Evolutionary conservation across 768 basidiomycete genomes (phyloP).

Genomic region (Tephrocybe sp.): DNA sequence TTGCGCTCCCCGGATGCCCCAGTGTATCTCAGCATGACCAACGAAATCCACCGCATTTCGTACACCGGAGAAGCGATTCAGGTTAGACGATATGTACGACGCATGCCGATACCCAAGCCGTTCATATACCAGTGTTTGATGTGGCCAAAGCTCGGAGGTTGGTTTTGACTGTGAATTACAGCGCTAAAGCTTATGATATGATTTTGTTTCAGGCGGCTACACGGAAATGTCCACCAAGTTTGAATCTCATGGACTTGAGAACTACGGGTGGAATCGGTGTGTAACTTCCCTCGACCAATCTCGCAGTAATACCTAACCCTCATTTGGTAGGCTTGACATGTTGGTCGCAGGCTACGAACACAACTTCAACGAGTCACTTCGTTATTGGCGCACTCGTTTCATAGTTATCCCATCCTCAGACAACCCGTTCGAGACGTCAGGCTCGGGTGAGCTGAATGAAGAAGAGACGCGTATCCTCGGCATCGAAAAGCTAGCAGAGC

Average conservation of each 20-base stretch:
- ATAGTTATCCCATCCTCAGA: conserved; percentile 86
- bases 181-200: background rate
- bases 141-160: conserved; percentile 85
- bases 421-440: conserved; percentile 51
- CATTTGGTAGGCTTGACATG: conserved; percentile 68
- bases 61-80: conserved; percentile 91
- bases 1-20: conserved; percentile 60
- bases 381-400: conserved; percentile 94
- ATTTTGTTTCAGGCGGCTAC: conserved; percentile 56
- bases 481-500: conserved; percentile 87
- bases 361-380: conserved; percentile 74
- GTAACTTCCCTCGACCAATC: conserved; percentile 12
- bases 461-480: conserved; percentile 88
- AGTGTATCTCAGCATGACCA: conserved; percentile 90
- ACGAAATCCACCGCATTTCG: conserved; percentile 90
- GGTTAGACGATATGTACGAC: conserved; percentile 80
- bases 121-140: conserved; percentile 86
- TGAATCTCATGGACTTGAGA: conserved; percentile 73
- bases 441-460: conserved; percentile 68
- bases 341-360: conserved; percentile 80
- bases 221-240: conserved; percentile 76
- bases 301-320: background rate
- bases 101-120: conserved; percentile 59
- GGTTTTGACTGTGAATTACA: conserved; percentile 3
- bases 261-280: conserved; percentile 85